Conservation (phyloP, 2,329 filamentous ascomycete species). For the Pleoardoris graminearum region DNA sequence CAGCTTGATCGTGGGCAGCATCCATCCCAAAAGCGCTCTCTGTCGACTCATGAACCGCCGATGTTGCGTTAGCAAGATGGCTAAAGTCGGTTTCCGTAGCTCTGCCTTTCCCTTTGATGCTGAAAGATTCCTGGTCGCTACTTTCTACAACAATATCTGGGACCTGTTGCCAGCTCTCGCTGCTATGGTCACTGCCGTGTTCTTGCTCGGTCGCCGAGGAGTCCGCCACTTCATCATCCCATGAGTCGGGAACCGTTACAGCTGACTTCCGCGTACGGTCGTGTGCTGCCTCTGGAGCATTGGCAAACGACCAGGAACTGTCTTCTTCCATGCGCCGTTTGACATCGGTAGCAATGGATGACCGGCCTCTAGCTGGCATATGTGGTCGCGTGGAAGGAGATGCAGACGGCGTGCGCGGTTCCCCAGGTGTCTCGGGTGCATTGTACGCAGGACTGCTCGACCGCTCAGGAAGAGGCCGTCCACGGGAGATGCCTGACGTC, state of each 20-base stretch:
- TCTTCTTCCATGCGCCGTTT: slow-evolving; percentile 53
- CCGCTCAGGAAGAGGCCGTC: slow-evolving; percentile 12
- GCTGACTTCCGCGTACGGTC: slow-evolving; percentile 6
- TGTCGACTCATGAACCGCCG: neutral
- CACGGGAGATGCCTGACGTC: slow-evolving; percentile 10
- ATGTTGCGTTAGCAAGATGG: neutral
- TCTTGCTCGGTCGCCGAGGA: slow-evolving; percentile 27
- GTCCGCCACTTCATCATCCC: slow-evolving; percentile 31
- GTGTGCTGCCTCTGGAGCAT: slow-evolving; percentile 18
- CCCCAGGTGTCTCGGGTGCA: slow-evolving; percentile 1
- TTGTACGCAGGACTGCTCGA: slow-evolving; percentile 20
- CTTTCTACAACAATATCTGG: slow-evolving; percentile 32
- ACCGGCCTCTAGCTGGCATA: slow-evolving; percentile 52
- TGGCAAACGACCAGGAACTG: slow-evolving; percentile 38
- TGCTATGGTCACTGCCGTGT: slow-evolving; percentile 42
- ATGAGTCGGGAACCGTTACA: slow-evolving; percentile 22
- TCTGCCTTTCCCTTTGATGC: slow-evolving; percentile 34
- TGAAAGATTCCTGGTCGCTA: slow-evolving; percentile 18
- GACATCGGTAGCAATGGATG: slow-evolving; percentile 53
- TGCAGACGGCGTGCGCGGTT: slow-evolving; percentile 13
- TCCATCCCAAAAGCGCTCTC: neutral
- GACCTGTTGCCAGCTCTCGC: slow-evolving; percentile 48
- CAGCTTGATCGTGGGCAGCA: neutral
- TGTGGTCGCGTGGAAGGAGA: slow-evolving; percentile 43
- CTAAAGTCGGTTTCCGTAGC: slow-evolving; percentile 11